Base-by-base conservation (phyloP, 352 stramenopile genomes). In the Pythium graminicola region DNA sequence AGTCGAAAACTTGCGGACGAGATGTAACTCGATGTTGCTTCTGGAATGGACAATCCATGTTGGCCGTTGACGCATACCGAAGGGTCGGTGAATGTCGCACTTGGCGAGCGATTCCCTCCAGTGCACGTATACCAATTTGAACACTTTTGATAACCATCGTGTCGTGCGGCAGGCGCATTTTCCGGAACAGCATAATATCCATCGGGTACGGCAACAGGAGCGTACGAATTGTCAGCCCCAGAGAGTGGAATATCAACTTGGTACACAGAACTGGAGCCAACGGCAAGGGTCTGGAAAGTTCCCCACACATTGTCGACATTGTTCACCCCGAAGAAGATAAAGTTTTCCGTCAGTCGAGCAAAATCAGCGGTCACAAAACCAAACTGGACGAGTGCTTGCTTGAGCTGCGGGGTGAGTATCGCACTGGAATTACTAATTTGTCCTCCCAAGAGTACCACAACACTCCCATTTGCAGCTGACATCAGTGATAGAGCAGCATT, bases 141-240 rank as follows among this genome's bases (percentile, higher is more conserved):
- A 31, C 75, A 86, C 17, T 45, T 69, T 27, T 50, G 55, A 32
- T 74, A 63, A 9, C 70, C 70, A 6, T 67, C 62, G 22, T 64
- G 55, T 14, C 62, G 63, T 46, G 53, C 39, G 28, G 61, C 54
- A 9, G 65, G 27, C 6, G 55, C 58, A 36, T 56, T 59, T 32
- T 83, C 72, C 9, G 75, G 75, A 17, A 69, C 32, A 14, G 68
- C 67, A 38, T 86, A 86, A 46, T 70, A 86, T 7, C 72, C 75
- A 4, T 49, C 50, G 19, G 70, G 72, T 9, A 83, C 67, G 29
- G 11, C 56, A 3, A 65, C 53, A 24, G 56, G 29, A 8, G 38
- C 51, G 43, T 83, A 86, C 29, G 56, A 44, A 2, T 59, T 52
- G 1, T 33, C 31, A 10, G 68, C 64, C 24, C 69, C 50, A 6